Evolutionary conservation across 495 filamentous ascomycete species (phyloP).

Genomic region (Neurospora terricola): DNA sequence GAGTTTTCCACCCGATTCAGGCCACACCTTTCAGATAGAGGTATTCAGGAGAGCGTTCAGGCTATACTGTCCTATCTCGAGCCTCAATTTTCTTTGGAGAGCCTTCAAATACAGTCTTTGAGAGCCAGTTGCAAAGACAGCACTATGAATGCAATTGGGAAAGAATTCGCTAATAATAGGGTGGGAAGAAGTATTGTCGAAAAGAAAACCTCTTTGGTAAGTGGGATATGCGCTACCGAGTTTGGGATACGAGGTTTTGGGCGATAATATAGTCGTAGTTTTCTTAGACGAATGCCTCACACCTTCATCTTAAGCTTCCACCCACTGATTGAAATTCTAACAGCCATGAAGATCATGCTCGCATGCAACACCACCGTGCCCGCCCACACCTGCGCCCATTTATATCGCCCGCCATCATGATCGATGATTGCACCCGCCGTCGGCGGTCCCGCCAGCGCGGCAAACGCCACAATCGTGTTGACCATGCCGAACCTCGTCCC

Average conservation of each 20-base stretch:
- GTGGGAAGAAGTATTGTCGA: neutral
- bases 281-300: neutral
- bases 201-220: neutral
- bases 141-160: neutral
- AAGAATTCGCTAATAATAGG: neutral
- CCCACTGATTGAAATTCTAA: neutral
- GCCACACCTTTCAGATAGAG: neutral
- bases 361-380: conserved; percentile 20
- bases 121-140: neutral
- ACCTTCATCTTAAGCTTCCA: neutral
- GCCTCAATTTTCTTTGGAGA: neutral
- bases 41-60: neutral
- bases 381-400: conserved; percentile 35
- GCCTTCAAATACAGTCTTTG: neutral
- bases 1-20: neutral
- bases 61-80: neutral
- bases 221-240: neutral
- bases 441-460: conserved; percentile 33
- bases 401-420: conserved; percentile 20
- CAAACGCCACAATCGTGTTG: conserved; percentile 29
- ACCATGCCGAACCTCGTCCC: conserved; percentile 37
- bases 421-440: conserved; percentile 37
- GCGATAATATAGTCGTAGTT: neutral
- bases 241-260: neutral
- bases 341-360: neutral